Base-by-base conservation (phyloP, 257 asterid genomes). In the Eucommia ulmoides region DNA sequence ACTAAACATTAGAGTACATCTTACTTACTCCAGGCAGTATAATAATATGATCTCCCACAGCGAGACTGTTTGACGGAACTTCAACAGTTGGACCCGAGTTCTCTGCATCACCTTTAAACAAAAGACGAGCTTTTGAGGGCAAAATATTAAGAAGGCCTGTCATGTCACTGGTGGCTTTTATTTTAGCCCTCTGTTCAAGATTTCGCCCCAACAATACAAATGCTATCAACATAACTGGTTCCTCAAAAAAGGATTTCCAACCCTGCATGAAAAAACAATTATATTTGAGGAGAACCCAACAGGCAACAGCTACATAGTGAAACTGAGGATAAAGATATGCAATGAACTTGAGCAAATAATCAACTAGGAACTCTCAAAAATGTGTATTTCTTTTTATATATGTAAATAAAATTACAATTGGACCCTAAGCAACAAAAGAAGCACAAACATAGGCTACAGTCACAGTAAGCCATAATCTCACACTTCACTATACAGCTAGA, bases 171-270 rank as follows among this genome's bases (percentile, higher is more conserved):
- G 94, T 74, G 48, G 99, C 99, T 75, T 68, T 91, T 53, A 91
- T 77, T 73, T 91, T 86, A 63, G 99, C 99, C 63, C 99, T 81
- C 74, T 81, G 96, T 62, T 91, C 99, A 66, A 91, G 99, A 68
- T 86, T 91, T 63, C 87, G 79, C 68, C 99, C 99, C 16, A 91
- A 88, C 66, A 91, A 71, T 61, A 91, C 99, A 48, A 91, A 86
- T 24, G 99, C 99, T 59, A 91, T 91, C 87, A 91, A 59, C 99
- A 91, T 91, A 65, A 91, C 78, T 44, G 99, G 99, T 68, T 91
- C 99, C 69, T 91, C 99, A 54, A 91, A 91, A 79, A 91, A 91
- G 6, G 86, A 76, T 65, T 70, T 91, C 99, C 99, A 91, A 55
- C 99, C 99, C 99, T 86, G 64, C 44, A 64, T 63, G 46, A 56